Evolutionary conservation across 2,329 filamentous ascomycete species (phyloP).

Genomic region (Aureobasidium sp.): DNA sequence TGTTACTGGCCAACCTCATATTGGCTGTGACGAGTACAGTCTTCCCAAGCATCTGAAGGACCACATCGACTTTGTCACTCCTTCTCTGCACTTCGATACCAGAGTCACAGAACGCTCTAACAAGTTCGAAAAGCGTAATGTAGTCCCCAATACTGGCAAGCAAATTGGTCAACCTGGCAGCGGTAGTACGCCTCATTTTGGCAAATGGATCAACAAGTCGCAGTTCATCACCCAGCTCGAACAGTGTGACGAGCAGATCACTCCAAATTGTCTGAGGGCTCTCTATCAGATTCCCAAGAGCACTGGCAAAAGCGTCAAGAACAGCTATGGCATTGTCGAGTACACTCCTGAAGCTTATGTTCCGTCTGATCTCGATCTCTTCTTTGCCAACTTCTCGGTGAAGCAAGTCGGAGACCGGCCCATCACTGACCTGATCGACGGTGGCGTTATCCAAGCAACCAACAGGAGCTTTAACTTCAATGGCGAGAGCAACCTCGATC

Average conservation of each 20-base stretch:
- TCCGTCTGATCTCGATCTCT: conserved; percentile 25
- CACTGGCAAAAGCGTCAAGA: conserved; percentile 34
- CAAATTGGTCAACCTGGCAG: conserved; percentile 20
- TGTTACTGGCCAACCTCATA: conserved; percentile 24
- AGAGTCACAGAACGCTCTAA: conserved; percentile 21
- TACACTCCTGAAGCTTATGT: conserved; percentile 44
- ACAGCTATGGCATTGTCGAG: conserved; percentile 46
- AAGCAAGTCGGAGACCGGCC: conserved; percentile 23
- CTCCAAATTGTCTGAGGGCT: conserved; percentile 42
- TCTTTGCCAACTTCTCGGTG: conserved; percentile 28
- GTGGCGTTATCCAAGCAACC: conserved; percentile 32
- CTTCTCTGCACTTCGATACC: conserved; percentile 33
- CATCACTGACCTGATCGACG: conserved; percentile 24
- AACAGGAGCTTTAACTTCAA: conserved; percentile 30
- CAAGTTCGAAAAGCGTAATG: conserved; percentile 18
- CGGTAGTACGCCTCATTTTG: conserved; percentile 26
- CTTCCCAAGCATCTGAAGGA: conserved; percentile 21
- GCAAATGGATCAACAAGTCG: conserved; percentile 14
- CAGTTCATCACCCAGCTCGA: conserved; percentile 25
- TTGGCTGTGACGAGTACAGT: conserved; percentile 32
- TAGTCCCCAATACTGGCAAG: conserved; percentile 15
- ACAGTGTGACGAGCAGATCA: conserved; percentile 47
- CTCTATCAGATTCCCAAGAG: conserved; percentile 28
- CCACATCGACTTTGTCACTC: conserved; percentile 30
- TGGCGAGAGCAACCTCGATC: conserved; percentile 45